A percentile compares a stretch with the other conserved stretches of the same genome.
phyloP scores from a whole-genome alignment of 805 yeast species.

The Yueomyces sp. region DNA sequence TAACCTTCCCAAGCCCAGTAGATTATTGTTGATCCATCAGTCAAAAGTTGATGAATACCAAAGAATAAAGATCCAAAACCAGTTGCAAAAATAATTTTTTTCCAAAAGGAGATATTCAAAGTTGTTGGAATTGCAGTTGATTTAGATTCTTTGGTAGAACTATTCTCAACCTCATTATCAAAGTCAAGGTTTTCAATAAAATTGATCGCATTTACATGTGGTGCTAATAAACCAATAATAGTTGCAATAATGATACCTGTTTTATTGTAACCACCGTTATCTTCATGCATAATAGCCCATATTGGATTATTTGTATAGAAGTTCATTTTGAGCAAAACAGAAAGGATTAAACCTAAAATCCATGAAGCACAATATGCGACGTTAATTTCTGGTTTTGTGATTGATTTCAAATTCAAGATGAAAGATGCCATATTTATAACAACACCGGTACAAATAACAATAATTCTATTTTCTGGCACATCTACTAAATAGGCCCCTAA shows the following conservation, averaged over 20 bases:
- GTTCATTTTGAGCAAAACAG: conserved; percentile 64
- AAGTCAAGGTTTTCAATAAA: conserved; percentile 3
- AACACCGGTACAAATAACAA: conserved; percentile 53
- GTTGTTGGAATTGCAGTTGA: background rate
- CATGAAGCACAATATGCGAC: conserved; percentile 14
- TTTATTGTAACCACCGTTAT: conserved; percentile 77
- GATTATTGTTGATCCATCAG: conserved; percentile 79
- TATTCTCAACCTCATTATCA: conserved; percentile 6
- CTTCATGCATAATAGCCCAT: conserved; percentile 86
- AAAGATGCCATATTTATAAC: conserved; percentile 49
- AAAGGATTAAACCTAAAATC: conserved; percentile 52
- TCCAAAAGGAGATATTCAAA: conserved; percentile 1
- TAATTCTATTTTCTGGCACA: conserved; percentile 58
- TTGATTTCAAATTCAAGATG: conserved; percentile 35
- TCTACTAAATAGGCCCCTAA: conserved; percentile 61
- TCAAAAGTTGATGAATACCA: conserved; percentile 56
- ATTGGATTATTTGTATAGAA: conserved; percentile 81
- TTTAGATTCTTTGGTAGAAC: background rate
- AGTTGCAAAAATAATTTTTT: conserved; percentile 24
- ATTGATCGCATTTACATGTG: conserved; percentile 21
- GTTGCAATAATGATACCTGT: conserved; percentile 36
- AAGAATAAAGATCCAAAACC: conserved; percentile 73
- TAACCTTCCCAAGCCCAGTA: conserved; percentile 96
- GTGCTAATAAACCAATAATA: conserved; percentile 50
- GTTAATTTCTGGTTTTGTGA: conserved; percentile 19